Evolutionary conservation across 208 protist species (phyloP), one percentile per base, ranked within the genome.

Genomic region (Leishmania mexicana): DNA sequence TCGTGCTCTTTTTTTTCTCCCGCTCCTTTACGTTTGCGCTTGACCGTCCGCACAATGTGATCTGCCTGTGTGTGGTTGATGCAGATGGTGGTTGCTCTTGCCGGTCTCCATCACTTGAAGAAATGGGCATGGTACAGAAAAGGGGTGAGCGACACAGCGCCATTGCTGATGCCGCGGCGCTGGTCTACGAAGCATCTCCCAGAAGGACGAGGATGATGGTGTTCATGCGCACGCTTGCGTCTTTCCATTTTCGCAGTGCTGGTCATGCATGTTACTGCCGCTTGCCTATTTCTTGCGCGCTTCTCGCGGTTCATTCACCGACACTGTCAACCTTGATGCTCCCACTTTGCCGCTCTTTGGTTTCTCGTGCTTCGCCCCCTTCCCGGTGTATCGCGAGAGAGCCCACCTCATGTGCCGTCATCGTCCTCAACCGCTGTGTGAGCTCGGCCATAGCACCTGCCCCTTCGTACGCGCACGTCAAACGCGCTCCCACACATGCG

Each of bases 401-500:
- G 60, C 31, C 10, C 24, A 67, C 11, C 24, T 38, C 28, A 67
- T 67, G 38, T 38, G 62, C 4, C 31, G 62, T 62, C 28, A 62
- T 62, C 24, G 57, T 24, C 31, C 31, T 40, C 62, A 17, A 40
- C 2, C 42, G 62, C 13, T 68, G 13, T 31, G 62, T 40, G 17
- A 40, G 35, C 19, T 45, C 28, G 5, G 21, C 19, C 21, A 49
- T 11, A 24, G 15, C 45, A 38, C 31, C 40, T 31, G 21, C 42
- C 67, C 13, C 28, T 17, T 42, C 8, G 35, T 7, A 7, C 40
- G 28, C 21, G 17, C 35, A 31, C 45, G 49, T 53, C 45, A 79
- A 77, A 62, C 73, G 68, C 49, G 79, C 51, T 54, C 17, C 87
- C 24, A 54, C 11, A 42, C 31, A 47, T 84, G 47, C 24, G 49